Conservation (phyloP, 179 eudicot species). For the Amaranthus tricolor region DNA sequence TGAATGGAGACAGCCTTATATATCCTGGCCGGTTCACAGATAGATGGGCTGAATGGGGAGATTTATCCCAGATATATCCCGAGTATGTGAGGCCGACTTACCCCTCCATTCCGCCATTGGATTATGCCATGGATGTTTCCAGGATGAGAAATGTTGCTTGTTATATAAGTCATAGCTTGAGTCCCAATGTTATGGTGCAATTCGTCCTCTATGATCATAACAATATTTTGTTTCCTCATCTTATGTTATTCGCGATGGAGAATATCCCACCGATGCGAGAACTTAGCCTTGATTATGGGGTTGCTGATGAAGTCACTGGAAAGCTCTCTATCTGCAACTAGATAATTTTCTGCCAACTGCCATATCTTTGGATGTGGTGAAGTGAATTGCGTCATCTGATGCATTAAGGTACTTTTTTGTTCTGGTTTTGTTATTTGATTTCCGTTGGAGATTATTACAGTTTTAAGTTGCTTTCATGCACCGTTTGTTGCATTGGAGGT, state of each 20-base stretch:
- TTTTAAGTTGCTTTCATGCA: not conserved
- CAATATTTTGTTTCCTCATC: conserved; percentile 71
- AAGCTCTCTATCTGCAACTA: conserved; percentile 77
- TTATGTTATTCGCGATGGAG: conserved; percentile 93
- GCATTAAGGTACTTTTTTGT: conserved; percentile 26
- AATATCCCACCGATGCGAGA: conserved; percentile 93
- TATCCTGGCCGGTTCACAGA: conserved; percentile 76
- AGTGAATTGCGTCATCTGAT: conserved; percentile 18
- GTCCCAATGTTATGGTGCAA: conserved; percentile 92
- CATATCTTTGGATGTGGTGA: conserved; percentile 20
- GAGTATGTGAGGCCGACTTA: conserved; percentile 63
- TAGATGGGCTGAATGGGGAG: conserved; percentile 93
- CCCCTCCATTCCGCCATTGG: conserved; percentile 77
- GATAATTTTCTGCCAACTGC: conserved; percentile 12
- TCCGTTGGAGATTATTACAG: conserved; percentile 3
- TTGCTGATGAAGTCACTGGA: conserved; percentile 73
- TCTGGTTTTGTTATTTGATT: not conserved
- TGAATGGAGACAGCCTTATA: conserved; percentile 86
- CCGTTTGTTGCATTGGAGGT: not conserved
- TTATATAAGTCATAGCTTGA: conserved; percentile 79
- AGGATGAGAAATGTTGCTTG: conserved; percentile 90
- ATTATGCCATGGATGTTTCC: conserved; percentile 87
- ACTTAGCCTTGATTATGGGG: conserved; percentile 97
- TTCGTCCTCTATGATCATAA: conserved; percentile 78
- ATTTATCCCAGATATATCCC: conserved; percentile 59